phyloP scores from a whole-genome alignment of 306 rosid species.

The Casuarina equisetifolia region DNA sequence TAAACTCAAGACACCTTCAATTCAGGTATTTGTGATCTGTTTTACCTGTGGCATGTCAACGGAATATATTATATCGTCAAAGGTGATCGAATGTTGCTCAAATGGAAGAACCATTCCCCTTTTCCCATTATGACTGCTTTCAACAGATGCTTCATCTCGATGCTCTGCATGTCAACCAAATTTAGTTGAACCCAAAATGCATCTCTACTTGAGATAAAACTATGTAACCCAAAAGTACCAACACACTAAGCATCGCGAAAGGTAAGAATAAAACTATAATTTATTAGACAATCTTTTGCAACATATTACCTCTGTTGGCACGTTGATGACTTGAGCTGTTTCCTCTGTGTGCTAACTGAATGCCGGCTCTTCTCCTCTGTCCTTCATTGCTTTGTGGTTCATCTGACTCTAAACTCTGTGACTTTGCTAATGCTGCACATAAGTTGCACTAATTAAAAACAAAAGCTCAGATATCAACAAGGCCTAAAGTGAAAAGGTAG shows the following conservation, averaged over 20 bases:
- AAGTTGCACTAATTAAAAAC: background rate
- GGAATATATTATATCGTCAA: constrained; percentile 46
- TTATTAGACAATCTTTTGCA: background rate
- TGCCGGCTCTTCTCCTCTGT: background rate
- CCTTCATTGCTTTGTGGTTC: constrained; percentile 14
- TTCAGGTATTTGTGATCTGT: background rate
- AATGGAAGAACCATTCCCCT: constrained; percentile 60
- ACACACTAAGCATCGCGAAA: background rate
- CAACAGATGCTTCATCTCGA: background rate
- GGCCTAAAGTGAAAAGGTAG: background rate
- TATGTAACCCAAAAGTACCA: background rate
- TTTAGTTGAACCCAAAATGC: background rate
- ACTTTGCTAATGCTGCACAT: constrained; percentile 25
- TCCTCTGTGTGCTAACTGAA: background rate
- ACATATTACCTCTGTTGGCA: constrained; percentile 4
- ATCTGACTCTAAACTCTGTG: constrained; percentile 19
- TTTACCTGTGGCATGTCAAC: constrained; percentile 55
- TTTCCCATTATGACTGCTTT: constrained; percentile 8
- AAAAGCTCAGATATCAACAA: background rate
- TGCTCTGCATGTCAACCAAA: constrained; percentile 17
- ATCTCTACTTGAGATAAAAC: background rate
- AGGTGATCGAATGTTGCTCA: constrained; percentile 43
- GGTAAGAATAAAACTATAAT: too few species aligned
- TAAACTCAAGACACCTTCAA: constrained; percentile 5
- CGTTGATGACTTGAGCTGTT: background rate